Evolutionary conservation across 2,329 filamentous ascomycete species (phyloP).

Genomic region (Aspergillus proliferans): DNA sequence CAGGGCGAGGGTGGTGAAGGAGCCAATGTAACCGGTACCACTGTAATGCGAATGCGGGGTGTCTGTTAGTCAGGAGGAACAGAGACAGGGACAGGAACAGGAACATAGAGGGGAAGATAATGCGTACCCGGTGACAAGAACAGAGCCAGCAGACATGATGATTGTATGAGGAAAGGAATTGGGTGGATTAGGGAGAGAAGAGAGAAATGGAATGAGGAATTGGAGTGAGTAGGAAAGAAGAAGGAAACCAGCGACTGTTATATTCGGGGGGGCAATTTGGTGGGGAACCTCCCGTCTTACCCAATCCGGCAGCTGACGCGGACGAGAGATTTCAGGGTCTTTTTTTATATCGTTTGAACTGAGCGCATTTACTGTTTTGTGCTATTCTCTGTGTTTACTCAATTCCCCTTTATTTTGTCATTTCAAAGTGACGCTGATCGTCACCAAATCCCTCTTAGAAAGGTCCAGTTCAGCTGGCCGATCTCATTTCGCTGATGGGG

Average conservation of each 20-base stretch:
- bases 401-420: too few species aligned
- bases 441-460: neutral
- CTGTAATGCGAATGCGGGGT: constrained; percentile 43
- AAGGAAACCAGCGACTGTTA: neutral
- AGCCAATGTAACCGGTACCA: constrained; percentile 98
- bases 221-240: constrained; percentile 2
- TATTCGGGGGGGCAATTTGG: neutral
- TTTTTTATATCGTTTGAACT: neutral
- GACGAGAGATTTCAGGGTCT: constrained; percentile 1
- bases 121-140: constrained; percentile 77
- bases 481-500: neutral
- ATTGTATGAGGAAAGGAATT: neutral
- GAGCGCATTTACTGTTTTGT: neutral
- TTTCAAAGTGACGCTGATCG: neutral
- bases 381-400: neutral
- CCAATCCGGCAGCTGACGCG: neutral
- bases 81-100: neutral
- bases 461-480: neutral
- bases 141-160: constrained; percentile 73
- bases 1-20: constrained; percentile 87
- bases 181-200: constrained; percentile 1
- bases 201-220: constrained; percentile 1
- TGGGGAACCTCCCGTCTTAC: neutral
- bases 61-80: constrained; percentile 9
- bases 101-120: constrained; percentile 15